phyloP scores from a whole-genome alignment of 139 green algal genomes.

The Eudorina sp. region DNA sequence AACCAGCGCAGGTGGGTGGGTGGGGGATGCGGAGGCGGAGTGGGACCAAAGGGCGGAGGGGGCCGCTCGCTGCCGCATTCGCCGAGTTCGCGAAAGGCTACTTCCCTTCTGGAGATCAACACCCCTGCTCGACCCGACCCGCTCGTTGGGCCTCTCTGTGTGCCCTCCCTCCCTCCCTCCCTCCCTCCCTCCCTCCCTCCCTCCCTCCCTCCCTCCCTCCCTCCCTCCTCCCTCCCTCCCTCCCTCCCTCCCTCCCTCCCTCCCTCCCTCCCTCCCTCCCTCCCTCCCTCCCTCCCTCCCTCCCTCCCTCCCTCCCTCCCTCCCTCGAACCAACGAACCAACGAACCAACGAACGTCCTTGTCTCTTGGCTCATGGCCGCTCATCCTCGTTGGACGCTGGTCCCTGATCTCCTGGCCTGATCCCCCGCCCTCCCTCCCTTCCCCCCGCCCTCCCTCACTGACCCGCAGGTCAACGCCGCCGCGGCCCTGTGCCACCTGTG shows the following conservation, averaged over 20 bases:
- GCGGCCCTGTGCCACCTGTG: slow-evolving; percentile 16
- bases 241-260: too few relatives aligned
- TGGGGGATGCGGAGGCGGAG: background rate
- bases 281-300: background rate
- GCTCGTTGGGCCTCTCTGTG: too few relatives aligned
- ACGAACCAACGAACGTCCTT: background rate
- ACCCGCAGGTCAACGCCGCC: slow-evolving; percentile 11
- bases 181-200: too few relatives aligned
- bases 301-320: background rate
- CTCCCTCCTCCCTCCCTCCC: too few relatives aligned
- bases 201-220: too few relatives aligned
- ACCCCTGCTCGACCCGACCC: too few relatives aligned
- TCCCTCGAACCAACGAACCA: too few relatives aligned
- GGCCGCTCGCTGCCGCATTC: too few relatives aligned
- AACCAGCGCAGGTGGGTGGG: slow-evolving; percentile 21
- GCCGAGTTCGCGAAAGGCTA: too few relatives aligned
- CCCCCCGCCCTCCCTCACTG: too few relatives aligned
- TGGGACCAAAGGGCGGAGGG: background rate
- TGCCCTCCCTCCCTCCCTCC: too few relatives aligned
- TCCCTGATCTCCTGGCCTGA: background rate
- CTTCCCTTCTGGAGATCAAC: too few relatives aligned
- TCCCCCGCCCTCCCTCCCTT: background rate
- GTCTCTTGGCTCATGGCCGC: background rate
- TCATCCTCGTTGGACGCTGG: background rate
- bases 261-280: background rate